A percentile compares a stretch with the other conserved stretches of the same genome.
These are phyloP conservation scores for Trichoderma asperellum DNA, from an alignment of 2,329 filamentous ascomycete species.

Conservation along the genomic window DNA sequence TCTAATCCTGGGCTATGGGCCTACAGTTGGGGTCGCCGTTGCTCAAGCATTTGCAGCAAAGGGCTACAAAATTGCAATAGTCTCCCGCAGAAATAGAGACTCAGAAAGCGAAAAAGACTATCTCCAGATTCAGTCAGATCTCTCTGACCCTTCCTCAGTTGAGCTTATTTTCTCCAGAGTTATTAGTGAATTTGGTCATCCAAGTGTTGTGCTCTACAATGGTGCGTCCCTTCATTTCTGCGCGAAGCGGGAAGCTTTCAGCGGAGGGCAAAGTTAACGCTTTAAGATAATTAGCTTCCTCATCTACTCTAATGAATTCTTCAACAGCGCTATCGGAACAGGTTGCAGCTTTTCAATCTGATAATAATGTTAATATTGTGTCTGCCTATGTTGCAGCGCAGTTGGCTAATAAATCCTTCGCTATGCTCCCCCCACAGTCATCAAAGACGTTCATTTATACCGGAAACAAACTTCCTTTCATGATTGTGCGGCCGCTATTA, in stretches of 20 bases:
- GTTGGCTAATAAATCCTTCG: background rate
- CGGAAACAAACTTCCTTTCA: background rate
- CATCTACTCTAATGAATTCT: background rate
- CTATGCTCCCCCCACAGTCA: background rate
- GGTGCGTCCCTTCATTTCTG: background rate
- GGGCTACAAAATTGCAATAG: background rate
- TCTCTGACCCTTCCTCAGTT: background rate
- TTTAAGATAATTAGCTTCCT: background rate
- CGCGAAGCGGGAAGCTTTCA: background rate
- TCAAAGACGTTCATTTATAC: constrained; percentile 9
- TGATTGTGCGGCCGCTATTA: constrained; percentile 41
- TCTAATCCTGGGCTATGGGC: constrained; percentile 4
- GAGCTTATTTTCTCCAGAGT: background rate
- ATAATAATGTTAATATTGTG: constrained; percentile 1
- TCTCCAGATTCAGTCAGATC: background rate
- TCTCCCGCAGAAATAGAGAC: background rate
- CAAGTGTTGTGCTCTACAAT: constrained; percentile 9
- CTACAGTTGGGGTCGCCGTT: background rate
- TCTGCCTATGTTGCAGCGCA: constrained; percentile 6
- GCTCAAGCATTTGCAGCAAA: background rate
- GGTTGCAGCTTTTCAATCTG: background rate
- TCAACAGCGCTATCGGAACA: background rate
- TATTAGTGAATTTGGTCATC: background rate
- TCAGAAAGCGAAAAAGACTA: background rate
- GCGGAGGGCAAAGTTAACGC: background rate